Percentiles rank a stretch among this genome's conserved stretches.
Conservation (phyloP, 805 yeast species). For the Candida ascalaphidarum region DNA sequence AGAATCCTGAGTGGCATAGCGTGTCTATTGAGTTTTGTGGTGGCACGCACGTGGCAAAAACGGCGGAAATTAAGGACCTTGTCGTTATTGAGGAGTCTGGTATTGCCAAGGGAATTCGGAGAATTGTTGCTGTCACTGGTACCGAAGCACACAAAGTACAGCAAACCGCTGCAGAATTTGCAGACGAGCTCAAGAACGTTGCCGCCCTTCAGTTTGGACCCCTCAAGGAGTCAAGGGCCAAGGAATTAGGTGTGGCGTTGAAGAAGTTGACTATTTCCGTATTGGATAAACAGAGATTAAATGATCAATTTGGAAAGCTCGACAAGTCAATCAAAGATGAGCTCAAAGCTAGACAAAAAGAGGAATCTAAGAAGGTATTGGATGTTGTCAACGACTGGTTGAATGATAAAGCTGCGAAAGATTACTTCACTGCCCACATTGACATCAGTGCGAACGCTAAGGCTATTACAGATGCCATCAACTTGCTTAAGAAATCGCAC, state of each 20-base stretch:
- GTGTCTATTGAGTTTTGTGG: conserved; percentile 95
- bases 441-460: conserved; percentile 78
- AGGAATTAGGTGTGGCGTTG: conserved; percentile 75
- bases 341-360: conserved; percentile 78
- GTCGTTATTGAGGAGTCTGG: conserved; percentile 92
- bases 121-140: conserved; percentile 96
- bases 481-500: conserved; percentile 67
- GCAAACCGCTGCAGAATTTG: conserved; percentile 69
- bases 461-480: conserved; percentile 89
- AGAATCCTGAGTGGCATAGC: conserved; percentile 64
- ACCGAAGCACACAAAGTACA: conserved; percentile 86
- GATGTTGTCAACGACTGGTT: conserved; percentile 72
- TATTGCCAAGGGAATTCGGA: conserved; percentile 97
- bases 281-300: conserved; percentile 67
- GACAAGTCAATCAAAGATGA: conserved; percentile 88
- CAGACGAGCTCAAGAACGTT: conserved; percentile 48
- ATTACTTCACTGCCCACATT: conserved; percentile 63
- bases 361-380: conserved; percentile 72
- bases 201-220: conserved; percentile 63
- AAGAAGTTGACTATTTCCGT: conserved; percentile 80
- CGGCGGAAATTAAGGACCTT: conserved; percentile 88
- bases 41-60: conserved; percentile 93
- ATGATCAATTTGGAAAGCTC: conserved; percentile 62
- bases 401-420: conserved; percentile 34
- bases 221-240: conserved; percentile 71